Evolutionary conservation across 441 rosid genomes (phyloP), one percentile per base, ranked within the genome.

Genomic region (Gossypium gossypioides): DNA sequence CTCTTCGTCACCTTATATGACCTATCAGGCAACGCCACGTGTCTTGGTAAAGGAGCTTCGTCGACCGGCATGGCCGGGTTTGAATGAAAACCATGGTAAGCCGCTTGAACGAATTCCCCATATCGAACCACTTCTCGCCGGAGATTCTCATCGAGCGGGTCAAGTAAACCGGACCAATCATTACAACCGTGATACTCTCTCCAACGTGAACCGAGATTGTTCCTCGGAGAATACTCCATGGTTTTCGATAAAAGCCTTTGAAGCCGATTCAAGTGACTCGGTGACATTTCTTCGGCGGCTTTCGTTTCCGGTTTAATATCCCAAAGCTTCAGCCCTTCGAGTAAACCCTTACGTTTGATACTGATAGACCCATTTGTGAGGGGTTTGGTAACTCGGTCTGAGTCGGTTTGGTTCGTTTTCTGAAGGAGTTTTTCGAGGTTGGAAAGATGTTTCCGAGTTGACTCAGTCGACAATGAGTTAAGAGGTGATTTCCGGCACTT

Each of bases 211-310:
- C 82, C 89, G 40, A 89, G 86, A 48, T 71, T 74, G 74, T 83
- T 92, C 82, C 96, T 85, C 8, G 99, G 99, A 1, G 99, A 95
- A 83, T 89, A 86, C 69, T 90, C 91, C 3, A 73, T 73, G 3
- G 92, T 83, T 80, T 67, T 88, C 1, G 98, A 94, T 37, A 94
- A 74, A 74, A 94, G 84, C 10, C 94, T 83, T 32, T 86, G 87
- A 15, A 94, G 96, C 46, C 85, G 76, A 70, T 84, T 82, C 1
- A 91, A 64, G 75, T 86, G 81, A 51, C 89, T 81, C 0, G 98
- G 98, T 0, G 98, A 94, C 87, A 94, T 88, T 72, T 94, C 99
- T 55, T 87, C 97, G 0, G 90, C 96, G 2, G 91, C 87, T 67
- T 83, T 89, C 80, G 77, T 75, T 62, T 85, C 89, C 24, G 93